Percentiles rank a stretch among this genome's conserved stretches.
Evolutionary conservation across 1,284 basidiomycete genomes (phyloP).

Genomic region (Phylloboletellus chloephorus): DNA sequence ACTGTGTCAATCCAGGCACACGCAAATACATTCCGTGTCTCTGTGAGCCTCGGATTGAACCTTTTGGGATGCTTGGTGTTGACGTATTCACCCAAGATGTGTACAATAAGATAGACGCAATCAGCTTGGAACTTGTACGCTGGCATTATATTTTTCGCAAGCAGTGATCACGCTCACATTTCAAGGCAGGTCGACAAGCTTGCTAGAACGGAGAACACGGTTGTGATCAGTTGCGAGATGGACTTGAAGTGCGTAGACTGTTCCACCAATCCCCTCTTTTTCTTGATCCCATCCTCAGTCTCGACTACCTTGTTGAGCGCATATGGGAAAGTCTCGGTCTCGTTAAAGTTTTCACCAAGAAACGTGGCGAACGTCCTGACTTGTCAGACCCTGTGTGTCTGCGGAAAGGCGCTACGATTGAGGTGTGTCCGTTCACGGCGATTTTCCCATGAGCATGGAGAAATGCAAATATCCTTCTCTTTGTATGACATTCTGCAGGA

Average conservation of each 20-base stretch:
- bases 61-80: neutral
- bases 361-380: conserved; percentile 91
- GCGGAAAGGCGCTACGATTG: conserved; percentile 88
- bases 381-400: conserved; percentile 90
- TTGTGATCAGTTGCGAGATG: conserved; percentile 94
- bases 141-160: neutral
- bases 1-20: conserved; percentile 49
- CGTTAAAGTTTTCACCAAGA: conserved; percentile 95
- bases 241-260: conserved; percentile 63
- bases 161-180: conserved; percentile 1
- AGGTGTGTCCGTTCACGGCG: conserved; percentile 42
- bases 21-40: conserved; percentile 93
- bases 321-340: conserved; percentile 87
- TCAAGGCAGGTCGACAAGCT: conserved; percentile 63
- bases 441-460: neutral
- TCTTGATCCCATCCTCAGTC: conserved; percentile 37
- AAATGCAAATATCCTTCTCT: neutral
- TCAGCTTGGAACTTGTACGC: conserved; percentile 76
- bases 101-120: conserved; percentile 93
- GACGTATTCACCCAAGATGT: conserved; percentile 50
- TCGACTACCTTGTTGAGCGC: conserved; percentile 83
- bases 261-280: neutral
- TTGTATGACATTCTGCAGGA: conserved; percentile 38
- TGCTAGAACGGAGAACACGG: conserved; percentile 80
- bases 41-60: conserved; percentile 43